These are phyloP conservation scores for Sporisorium scitamineum DNA, from an alignment of 1,284 basidiomycete species.

Conservation along the genomic window DNA sequence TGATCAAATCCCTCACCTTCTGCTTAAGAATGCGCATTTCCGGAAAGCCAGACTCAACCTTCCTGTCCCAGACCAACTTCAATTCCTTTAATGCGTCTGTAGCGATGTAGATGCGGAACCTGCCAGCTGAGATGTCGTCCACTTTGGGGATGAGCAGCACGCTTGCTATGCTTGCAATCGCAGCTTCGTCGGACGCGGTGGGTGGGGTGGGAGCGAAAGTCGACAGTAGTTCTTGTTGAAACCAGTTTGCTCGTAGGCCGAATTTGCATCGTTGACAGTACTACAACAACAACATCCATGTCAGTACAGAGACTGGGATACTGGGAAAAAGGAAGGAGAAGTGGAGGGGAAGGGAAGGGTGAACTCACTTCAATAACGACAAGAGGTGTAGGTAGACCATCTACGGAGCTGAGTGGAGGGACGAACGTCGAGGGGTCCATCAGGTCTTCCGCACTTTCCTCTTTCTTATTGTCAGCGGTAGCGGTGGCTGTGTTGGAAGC, in stretches of 20 bases:
- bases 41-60: slow-evolving; percentile 25
- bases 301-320: too few species aligned
- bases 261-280: slow-evolving; percentile 47
- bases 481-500: neutral
- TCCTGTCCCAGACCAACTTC: slow-evolving; percentile 33
- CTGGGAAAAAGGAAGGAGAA: neutral
- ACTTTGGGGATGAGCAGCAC: slow-evolving; percentile 28
- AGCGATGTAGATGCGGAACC: slow-evolving; percentile 29
- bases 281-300: too few species aligned
- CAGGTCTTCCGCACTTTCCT: slow-evolving; percentile 12
- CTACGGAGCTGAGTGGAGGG: slow-evolving; percentile 5
- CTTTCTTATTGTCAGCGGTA: neutral
- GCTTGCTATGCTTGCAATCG: neutral
- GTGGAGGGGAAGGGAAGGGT: neutral
- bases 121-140: slow-evolving; percentile 5
- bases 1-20: slow-evolving; percentile 25
- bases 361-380: slow-evolving; percentile 39
- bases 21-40: slow-evolving; percentile 41
- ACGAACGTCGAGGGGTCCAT: slow-evolving; percentile 32
- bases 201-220: slow-evolving; percentile 23
- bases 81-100: neutral
- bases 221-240: slow-evolving; percentile 40
- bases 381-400: slow-evolving; percentile 14
- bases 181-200: neutral
- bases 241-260: slow-evolving; percentile 40